A percentile compares a stretch with the other conserved stretches of the same genome.
phyloP scores from a whole-genome alignment of 805 yeast genomes.

The Candida andamanensis region DNA sequence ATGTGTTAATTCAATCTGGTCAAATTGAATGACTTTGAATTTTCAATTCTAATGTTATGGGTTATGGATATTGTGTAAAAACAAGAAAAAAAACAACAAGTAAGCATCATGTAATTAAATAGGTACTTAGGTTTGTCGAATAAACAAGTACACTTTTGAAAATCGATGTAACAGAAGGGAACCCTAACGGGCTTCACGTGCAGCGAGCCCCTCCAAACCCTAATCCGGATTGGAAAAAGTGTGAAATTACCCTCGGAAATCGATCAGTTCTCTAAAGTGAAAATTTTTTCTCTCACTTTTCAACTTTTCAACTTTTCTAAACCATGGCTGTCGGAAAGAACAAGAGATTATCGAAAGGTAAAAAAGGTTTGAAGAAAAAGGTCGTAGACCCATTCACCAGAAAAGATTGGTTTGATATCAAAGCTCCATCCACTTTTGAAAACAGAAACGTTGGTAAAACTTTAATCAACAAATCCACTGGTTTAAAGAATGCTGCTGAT shows the following conservation, averaged over 20 bases:
- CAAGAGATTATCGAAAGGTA: slow-evolving; percentile 71
- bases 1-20: slow-evolving; percentile 9
- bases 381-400: slow-evolving; percentile 98
- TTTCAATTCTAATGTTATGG: slow-evolving; percentile 18
- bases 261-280: no score
- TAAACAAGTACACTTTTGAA: slow-evolving; percentile 31
- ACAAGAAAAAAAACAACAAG: slow-evolving; percentile 1
- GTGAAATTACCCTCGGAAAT: no score
- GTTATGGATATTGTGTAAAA: slow-evolving; percentile 4
- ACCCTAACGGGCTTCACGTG: no score
- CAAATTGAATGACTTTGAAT: slow-evolving; percentile 11
- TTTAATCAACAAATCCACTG: slow-evolving; percentile 95
- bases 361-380: slow-evolving; percentile 98
- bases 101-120: no score
- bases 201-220: no score
- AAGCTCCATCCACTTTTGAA: slow-evolving; percentile 98
- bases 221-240: no score
- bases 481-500: slow-evolving; percentile 96
- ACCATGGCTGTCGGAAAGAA: slow-evolving; percentile 55
- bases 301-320: background rate
- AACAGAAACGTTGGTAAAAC: slow-evolving; percentile 99
- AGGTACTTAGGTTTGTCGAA: slow-evolving; percentile 34
- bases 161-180: no score
- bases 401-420: slow-evolving; percentile 97
- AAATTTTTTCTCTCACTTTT: no score